phyloP scores from a whole-genome alignment of 2,329 filamentous ascomycete species.

The Penicillium glabrum region DNA sequence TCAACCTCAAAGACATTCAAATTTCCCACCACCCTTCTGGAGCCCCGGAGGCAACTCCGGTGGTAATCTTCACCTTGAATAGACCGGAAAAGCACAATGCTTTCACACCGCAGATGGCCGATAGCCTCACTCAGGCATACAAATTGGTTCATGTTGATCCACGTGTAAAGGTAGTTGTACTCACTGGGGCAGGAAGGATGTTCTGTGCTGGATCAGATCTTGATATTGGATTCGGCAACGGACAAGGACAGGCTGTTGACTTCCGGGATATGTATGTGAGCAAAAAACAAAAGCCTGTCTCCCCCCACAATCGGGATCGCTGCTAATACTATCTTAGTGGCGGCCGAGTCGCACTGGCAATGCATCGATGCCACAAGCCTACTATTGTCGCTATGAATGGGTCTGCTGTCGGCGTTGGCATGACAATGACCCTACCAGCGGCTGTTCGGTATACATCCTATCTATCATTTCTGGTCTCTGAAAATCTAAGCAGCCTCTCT shows the following conservation, averaged over 20 bases:
- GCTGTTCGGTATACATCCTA: conserved; percentile 25
- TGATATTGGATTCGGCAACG: conserved; percentile 33
- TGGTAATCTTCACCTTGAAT: conserved; percentile 64
- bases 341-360: conserved; percentile 55
- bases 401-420: conserved; percentile 59
- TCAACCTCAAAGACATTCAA: conserved; percentile 32
- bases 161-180: conserved; percentile 56
- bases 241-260: conserved; percentile 44
- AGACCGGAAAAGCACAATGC: conserved; percentile 64
- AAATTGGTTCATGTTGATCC: conserved; percentile 53
- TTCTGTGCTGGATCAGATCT: conserved; percentile 64
- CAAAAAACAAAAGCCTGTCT: background rate
- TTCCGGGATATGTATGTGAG: conserved; percentile 50
- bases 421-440: conserved; percentile 62
- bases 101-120: conserved; percentile 65
- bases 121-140: conserved; percentile 59
- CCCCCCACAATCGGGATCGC: background rate
- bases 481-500: background rate
- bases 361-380: conserved; percentile 59
- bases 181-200: conserved; percentile 55
- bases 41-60: conserved; percentile 45
- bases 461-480: background rate
- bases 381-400: conserved; percentile 61
- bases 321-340: conserved; percentile 42
- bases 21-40: conserved; percentile 31